These are phyloP conservation scores for Fusarium piperis DNA, from an alignment of 2,329 filamentous ascomycete genomes.

Conservation along the genomic window DNA sequence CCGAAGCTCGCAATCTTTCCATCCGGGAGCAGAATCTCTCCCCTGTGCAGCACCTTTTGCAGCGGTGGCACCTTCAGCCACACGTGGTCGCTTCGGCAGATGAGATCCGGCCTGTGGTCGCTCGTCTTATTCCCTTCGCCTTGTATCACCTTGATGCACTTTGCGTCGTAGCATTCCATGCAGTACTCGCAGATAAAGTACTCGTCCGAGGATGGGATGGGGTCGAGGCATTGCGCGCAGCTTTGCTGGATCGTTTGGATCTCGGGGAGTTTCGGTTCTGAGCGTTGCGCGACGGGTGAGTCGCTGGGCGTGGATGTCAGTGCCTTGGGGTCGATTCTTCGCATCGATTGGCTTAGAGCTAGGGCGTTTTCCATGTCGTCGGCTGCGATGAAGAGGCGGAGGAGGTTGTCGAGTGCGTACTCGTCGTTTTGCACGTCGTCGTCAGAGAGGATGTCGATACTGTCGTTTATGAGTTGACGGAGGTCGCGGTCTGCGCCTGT, in stretches of 20 bases:
- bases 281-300: slow-evolving; percentile 41
- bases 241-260: slow-evolving; percentile 47
- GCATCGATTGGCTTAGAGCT: slow-evolving; percentile 53
- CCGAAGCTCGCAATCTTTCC: slow-evolving; percentile 46
- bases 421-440: slow-evolving; percentile 54
- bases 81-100: slow-evolving; percentile 50
- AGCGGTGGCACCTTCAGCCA: slow-evolving; percentile 53
- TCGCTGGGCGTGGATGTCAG: slow-evolving; percentile 42
- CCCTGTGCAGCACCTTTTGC: slow-evolving; percentile 47
- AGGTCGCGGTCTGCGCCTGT: slow-evolving; percentile 45
- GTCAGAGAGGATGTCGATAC: slow-evolving; percentile 51
- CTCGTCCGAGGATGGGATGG: slow-evolving; percentile 44
- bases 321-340: slow-evolving; percentile 46
- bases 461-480: slow-evolving; percentile 48
- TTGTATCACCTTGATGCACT: slow-evolving; percentile 47
- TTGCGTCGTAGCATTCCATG: slow-evolving; percentile 52
- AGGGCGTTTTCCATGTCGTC: slow-evolving; percentile 49
- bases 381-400: slow-evolving; percentile 51
- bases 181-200: slow-evolving; percentile 52
- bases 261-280: slow-evolving; percentile 51
- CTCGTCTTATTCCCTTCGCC: slow-evolving; percentile 44
- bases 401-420: slow-evolving; percentile 54
- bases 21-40: slow-evolving; percentile 50
- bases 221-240: slow-evolving; percentile 52
- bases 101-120: slow-evolving; percentile 42